Evolutionary conservation across 176 grass and related monocot genomes (phyloP).

Genomic region (Aegilops umbellulata): DNA sequence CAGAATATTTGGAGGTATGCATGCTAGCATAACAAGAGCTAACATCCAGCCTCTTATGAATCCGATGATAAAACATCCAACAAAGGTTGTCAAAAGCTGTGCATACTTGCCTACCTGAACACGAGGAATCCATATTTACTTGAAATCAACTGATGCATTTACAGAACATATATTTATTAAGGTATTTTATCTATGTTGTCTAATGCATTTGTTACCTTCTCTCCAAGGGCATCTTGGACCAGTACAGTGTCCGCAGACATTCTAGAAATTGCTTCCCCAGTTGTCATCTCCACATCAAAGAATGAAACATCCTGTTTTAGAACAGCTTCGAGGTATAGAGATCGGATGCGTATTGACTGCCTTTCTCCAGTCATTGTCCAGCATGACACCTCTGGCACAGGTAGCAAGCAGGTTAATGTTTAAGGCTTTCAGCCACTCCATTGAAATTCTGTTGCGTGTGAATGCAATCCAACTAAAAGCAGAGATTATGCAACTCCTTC

Average conservation of each 20-base stretch:
- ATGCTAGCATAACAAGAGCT: constrained; percentile 55
- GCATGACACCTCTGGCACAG: constrained; percentile 51
- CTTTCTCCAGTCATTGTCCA: constrained; percentile 60
- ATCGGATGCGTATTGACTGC: constrained; percentile 43
- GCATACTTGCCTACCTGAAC: constrained; percentile 70
- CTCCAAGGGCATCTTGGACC: constrained; percentile 56
- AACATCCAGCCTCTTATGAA: constrained; percentile 72
- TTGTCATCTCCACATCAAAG: constrained; percentile 62
- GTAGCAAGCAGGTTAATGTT: constrained; percentile 12
- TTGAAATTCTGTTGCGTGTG: not conserved
- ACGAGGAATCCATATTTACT: not conserved
- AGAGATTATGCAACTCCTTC: not conserved
- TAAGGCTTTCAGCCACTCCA: constrained; percentile 16
- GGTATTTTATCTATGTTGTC: not conserved
- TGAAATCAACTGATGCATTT: not conserved
- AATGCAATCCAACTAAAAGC: not conserved
- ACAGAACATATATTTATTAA: not conserved
- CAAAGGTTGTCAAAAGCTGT: constrained; percentile 52
- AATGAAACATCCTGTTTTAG: constrained; percentile 50
- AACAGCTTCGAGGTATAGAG: constrained; percentile 44
- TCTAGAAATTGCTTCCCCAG: constrained; percentile 44
- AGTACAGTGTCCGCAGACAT: constrained; percentile 51
- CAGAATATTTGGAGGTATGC: constrained; percentile 49
- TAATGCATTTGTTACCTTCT: constrained; percentile 42
- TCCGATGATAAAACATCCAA: constrained; percentile 63